Conservation (phyloP, 2,329 filamentous ascomycete genomes). For the Trichoderma sp. region DNA sequence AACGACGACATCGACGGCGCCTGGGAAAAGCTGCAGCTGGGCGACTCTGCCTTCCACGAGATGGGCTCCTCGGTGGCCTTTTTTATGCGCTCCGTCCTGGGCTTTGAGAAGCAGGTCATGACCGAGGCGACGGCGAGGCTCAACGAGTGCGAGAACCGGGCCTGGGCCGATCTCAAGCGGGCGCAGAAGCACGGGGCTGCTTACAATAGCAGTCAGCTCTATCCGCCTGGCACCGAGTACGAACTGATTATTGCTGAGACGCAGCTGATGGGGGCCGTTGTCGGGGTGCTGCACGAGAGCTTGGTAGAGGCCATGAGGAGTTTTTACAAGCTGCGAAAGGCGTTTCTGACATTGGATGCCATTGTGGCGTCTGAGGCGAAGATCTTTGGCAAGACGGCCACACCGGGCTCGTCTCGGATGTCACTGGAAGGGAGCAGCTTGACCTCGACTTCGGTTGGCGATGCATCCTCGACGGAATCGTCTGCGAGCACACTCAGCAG, state of each 20-base stretch:
- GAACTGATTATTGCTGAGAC: slow-evolving; percentile 79
- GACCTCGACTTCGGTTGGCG: slow-evolving; percentile 24
- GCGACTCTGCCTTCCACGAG: slow-evolving; percentile 83
- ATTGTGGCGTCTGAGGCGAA: slow-evolving; percentile 74
- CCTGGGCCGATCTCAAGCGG: slow-evolving; percentile 72
- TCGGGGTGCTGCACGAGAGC: slow-evolving; percentile 88
- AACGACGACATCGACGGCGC: slow-evolving; percentile 88
- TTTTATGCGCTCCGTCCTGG: slow-evolving; percentile 83
- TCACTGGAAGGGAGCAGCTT: not conserved
- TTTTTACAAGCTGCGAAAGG: slow-evolving; percentile 90
- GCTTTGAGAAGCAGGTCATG: slow-evolving; percentile 91
- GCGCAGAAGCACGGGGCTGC: slow-evolving; percentile 61
- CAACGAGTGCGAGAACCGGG: slow-evolving; percentile 70
- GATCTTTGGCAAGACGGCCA: slow-evolving; percentile 27
- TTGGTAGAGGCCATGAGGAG: slow-evolving; percentile 86
- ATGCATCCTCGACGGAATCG: slow-evolving; percentile 30
- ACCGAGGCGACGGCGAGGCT: slow-evolving; percentile 73
- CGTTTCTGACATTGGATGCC: slow-evolving; percentile 76
- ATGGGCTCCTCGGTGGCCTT: slow-evolving; percentile 77
- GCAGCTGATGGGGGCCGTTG: slow-evolving; percentile 84
- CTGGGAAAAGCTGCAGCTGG: slow-evolving; percentile 67
- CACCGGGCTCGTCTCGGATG: not conserved
- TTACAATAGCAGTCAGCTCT: slow-evolving; percentile 51
- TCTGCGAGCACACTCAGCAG: not conserved
- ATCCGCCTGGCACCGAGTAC: slow-evolving; percentile 83